Evolutionary conservation across 805 yeast genomes (phyloP).

Genomic region (Ogataea paraovalis): DNA sequence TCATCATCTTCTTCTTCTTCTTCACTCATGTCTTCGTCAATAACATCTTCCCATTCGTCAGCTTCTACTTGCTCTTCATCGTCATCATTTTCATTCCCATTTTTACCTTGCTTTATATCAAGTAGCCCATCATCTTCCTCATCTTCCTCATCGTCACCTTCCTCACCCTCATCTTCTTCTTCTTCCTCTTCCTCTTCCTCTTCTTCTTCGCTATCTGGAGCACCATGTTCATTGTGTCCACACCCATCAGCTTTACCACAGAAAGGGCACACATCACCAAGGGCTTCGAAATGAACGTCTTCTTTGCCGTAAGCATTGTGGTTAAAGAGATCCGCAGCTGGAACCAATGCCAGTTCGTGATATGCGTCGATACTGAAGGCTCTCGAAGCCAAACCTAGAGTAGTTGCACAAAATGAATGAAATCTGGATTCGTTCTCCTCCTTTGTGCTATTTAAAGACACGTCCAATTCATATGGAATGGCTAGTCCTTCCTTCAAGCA

Average conservation of each 20-base stretch:
- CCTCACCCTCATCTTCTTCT: conserved; percentile 22
- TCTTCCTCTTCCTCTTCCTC: conserved; percentile 26
- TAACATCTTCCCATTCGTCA: conserved; percentile 25
- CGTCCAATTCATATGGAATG: conserved; percentile 36
- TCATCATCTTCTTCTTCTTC: conserved; percentile 21
- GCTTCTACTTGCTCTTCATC: conserved; percentile 20
- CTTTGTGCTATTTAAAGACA: conserved; percentile 10
- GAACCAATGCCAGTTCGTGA: conserved; percentile 75
- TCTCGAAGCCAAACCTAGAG: conserved; percentile 65
- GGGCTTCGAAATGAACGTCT: conserved; percentile 62
- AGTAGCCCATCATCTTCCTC: conserved; percentile 22
- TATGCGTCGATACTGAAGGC: conserved; percentile 78
- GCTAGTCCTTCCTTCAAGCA: conserved; percentile 24
- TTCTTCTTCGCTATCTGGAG: conserved; percentile 29
- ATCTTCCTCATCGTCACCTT: conserved; percentile 17
- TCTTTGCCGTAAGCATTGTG: conserved; percentile 54
- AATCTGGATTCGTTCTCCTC: conserved; percentile 31
- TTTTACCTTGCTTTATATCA: too few species aligned
- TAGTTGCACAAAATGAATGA: conserved; percentile 50
- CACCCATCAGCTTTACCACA: conserved; percentile 33
- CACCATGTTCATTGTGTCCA: conserved; percentile 28
- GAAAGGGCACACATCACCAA: conserved; percentile 33
- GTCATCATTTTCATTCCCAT: conserved; percentile 26
- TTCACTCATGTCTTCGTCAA: conserved; percentile 7
- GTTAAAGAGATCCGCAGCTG: conserved; percentile 88